Evolutionary conservation across 2,329 filamentous ascomycete genomes (phyloP), one percentile per base, ranked within the genome.

Genomic region (Monosporascus sp.): DNA sequence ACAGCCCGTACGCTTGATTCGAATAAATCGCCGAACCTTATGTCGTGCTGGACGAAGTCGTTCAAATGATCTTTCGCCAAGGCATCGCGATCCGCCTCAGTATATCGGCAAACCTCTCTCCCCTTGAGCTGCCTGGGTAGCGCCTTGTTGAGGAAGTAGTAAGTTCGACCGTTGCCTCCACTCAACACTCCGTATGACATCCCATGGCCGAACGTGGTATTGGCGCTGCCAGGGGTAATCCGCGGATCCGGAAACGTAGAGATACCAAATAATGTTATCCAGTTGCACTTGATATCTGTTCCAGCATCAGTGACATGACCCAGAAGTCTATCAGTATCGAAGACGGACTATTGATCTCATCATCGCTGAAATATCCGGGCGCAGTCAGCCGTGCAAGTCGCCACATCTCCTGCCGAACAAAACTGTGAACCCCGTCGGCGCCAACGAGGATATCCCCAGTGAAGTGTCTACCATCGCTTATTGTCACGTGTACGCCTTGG

Each of bases 361-460:
- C 26, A 22, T 46, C 43, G 17, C 43, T 46, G 43, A 46, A 46
- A n/a, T 17, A 46, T 28, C 43, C 43, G 8, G 43, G 43, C 22
- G 24, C 24, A 5, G 11, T 28, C 11, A 11, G 11, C 22, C 20
- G n/a, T 7, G 43, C 43, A 15, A 46, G 20, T 7, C 43, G 43
- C 43, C 43, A 46, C 43, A 46, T 46, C 24, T 46, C 22, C 14
- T 46, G 22, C 15, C 43, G 43, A 46, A 46, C 43, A 22, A 18
- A n/a, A 22, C 60, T 59, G 15, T 54, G 52, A 14, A 54, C 52
- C 1, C 60, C 59, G 20, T 61, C 59, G 5, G 53, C 53, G 7
- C 59, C 59, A 2, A 63, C 46, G 1, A 63, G 49, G 6, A 63
- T 50, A 26, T 60, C 52, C 6, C 52, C 56, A 3, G 26, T 37